A percentile compares a stretch with the other conserved stretches of the same genome.
These are phyloP conservation scores for Capniomyces stellatus DNA, from an alignment of 371 early-diverging fungal species.

Conservation along the genomic window DNA sequence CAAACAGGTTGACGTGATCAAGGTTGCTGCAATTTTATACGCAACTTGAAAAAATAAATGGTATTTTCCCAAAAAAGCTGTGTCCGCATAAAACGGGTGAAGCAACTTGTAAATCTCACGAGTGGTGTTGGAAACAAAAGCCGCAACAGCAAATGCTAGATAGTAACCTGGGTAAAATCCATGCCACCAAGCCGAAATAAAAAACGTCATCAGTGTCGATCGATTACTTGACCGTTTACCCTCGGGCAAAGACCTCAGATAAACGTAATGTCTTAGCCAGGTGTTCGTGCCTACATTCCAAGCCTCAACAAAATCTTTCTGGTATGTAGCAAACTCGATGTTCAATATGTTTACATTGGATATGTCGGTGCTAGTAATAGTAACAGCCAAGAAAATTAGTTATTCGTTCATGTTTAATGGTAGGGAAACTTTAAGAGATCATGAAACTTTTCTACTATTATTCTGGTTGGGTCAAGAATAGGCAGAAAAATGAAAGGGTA, in stretches of 20 bases:
- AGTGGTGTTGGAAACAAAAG: not conserved
- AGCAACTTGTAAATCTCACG: not conserved
- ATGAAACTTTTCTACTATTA: too few species aligned
- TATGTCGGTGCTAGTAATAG: conserved; percentile 27
- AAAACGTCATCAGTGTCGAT: conserved; percentile 49
- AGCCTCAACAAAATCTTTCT: conserved; percentile 43
- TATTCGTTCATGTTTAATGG: too few species aligned
- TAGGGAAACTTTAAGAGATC: too few species aligned
- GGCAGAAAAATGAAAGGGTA: not conserved
- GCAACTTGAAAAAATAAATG: not conserved
- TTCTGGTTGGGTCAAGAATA: not conserved
- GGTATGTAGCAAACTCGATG: conserved; percentile 52
- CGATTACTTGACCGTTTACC: conserved; percentile 33
- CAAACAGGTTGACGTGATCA: not conserved
- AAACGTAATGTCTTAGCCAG: conserved; percentile 69
- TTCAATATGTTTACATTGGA: conserved; percentile 49
- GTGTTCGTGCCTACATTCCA: conserved; percentile 81
- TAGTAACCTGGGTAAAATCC: conserved; percentile 85
- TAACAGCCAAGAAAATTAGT: too few species aligned
- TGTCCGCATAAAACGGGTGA: not conserved
- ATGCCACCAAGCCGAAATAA: conserved; percentile 80
- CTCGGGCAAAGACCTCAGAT: conserved; percentile 39
- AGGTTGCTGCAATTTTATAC: not conserved
- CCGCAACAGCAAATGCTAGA: conserved; percentile 9
- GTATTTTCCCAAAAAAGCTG: not conserved